A percentile compares a stretch with the other conserved stretches of the same genome.
Conservation (phyloP, 176 grass and related monocot species). For the Echinochloa phyllopogon region DNA sequence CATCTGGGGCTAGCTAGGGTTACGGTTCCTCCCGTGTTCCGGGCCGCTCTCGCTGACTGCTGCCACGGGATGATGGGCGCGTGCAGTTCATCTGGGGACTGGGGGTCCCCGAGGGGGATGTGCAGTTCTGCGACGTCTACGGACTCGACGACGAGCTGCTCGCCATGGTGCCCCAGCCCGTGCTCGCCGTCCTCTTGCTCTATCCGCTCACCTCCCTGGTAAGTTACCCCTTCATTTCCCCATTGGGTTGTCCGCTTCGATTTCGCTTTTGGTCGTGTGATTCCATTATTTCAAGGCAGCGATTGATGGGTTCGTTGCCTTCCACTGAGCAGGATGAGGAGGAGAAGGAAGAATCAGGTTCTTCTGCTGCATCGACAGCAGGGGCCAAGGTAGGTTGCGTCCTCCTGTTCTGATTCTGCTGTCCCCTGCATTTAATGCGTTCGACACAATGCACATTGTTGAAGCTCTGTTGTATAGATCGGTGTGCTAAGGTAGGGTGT, state of each 20-base stretch:
- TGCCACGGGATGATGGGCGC: neutral
- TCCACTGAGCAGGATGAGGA: conserved; percentile 40
- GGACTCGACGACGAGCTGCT: conserved; percentile 92
- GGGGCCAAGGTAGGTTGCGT: conserved; percentile 33
- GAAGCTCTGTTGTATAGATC: neutral
- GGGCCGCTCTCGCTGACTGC: neutral
- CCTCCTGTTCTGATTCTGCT: neutral
- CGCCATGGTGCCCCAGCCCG: conserved; percentile 87
- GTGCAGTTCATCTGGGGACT: conserved; percentile 90
- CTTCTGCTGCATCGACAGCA: conserved; percentile 26
- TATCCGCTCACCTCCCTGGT: conserved; percentile 73
- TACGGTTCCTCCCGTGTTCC: neutral
- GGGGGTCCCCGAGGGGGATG: conserved; percentile 66
- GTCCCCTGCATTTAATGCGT: neutral
- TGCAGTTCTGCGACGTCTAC: conserved; percentile 93
- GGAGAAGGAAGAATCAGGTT: conserved; percentile 34
- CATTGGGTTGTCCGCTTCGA: neutral
- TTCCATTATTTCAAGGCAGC: neutral
- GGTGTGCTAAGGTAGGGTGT: neutral
- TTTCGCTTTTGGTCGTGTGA: conserved; percentile 14
- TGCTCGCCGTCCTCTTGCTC: conserved; percentile 94
- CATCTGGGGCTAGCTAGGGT: conserved; percentile 35
- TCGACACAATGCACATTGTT: neutral
- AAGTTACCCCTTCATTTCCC: neutral
- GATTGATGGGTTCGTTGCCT: neutral